Evolutionary conservation across 2,329 filamentous ascomycete species (phyloP).

Genomic region (Gaeumannomyces sp.): DNA sequence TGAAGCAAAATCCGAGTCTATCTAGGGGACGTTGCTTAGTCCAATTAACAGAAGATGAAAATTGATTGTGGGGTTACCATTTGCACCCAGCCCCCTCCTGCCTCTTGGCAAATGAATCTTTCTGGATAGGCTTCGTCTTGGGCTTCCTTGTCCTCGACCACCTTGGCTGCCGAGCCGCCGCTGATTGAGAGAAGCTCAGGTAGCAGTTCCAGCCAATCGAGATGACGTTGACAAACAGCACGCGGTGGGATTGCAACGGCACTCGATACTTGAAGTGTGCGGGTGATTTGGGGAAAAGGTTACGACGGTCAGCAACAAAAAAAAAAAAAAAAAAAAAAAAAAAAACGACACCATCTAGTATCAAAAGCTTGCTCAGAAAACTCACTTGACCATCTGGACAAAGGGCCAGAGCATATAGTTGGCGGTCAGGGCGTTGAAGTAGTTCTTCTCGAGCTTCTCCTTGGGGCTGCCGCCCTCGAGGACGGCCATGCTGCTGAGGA

Average conservation of each 20-base stretch:
- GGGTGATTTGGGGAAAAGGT: too few relatives aligned
- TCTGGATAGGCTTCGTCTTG: not conserved
- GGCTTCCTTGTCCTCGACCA: not conserved
- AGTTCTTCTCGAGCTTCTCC: slow-evolving; percentile 68
- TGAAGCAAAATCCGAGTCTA: not conserved
- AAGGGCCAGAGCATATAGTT: slow-evolving; percentile 87
- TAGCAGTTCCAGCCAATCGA: slow-evolving; percentile 63
- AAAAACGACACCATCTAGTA: too few relatives aligned
- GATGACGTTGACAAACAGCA: slow-evolving; percentile 81
- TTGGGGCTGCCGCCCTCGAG: slow-evolving; percentile 58
- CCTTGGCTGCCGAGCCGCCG: slow-evolving; percentile 13
- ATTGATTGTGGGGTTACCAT: not conserved
- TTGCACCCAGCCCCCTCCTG: not conserved
- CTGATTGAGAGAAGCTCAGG: slow-evolving; percentile 56
- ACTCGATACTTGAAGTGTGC: slow-evolving; percentile 70
- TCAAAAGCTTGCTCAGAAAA: not conserved
- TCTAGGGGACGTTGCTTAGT: not conserved
- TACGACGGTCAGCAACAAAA: not conserved
- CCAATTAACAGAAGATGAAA: not conserved
- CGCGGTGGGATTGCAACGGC: slow-evolving; percentile 73
- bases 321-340: not conserved
- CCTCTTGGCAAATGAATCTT: not conserved
- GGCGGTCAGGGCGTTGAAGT: slow-evolving; percentile 64
- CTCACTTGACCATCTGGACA: slow-evolving; percentile 68
- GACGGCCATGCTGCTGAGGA: slow-evolving; percentile 78